phyloP scores from a whole-genome alignment of 495 filamentous ascomycete species.

The Talaromyces nanjingensis region DNA sequence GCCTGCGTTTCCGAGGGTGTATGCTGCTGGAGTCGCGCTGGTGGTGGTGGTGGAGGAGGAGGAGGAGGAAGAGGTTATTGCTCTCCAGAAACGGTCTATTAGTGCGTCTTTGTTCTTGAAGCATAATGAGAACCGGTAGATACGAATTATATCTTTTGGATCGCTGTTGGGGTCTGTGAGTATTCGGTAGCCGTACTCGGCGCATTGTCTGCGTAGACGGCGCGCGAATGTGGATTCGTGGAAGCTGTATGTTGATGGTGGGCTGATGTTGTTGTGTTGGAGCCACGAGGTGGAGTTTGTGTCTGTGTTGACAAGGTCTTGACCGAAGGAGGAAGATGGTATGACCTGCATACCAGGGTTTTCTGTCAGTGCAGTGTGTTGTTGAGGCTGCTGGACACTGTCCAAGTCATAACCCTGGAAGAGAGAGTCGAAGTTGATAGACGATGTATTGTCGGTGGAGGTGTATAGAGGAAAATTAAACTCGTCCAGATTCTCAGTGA shows the following conservation, averaged over 20 bases:
- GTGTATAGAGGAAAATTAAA: neutral
- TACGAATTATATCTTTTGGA: conserved; percentile 39
- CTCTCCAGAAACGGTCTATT: conserved; percentile 26
- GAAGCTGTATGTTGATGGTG: conserved; percentile 19
- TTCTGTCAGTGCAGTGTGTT: neutral
- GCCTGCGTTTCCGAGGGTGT: conserved; percentile 57
- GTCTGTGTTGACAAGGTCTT: neutral
- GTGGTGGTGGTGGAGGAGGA: neutral
- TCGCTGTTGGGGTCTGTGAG: conserved; percentile 47
- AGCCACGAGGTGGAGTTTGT: neutral
- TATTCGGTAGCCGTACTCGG: conserved; percentile 56
- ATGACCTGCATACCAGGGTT: neutral
- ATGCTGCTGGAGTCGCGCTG: conserved; percentile 24
- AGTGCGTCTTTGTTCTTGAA: conserved; percentile 44
- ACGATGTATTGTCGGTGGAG: neutral
- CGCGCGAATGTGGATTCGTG: conserved; percentile 62
- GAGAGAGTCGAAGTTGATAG: neutral
- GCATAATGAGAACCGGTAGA: conserved; percentile 62
- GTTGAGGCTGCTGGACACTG: neutral
- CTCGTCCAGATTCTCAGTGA: neutral
- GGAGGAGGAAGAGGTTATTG: conserved; percentile 13
- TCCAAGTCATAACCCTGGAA: neutral
- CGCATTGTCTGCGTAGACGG: conserved; percentile 54
- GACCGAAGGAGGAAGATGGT: neutral
- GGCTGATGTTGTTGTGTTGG: neutral